A percentile compares a stretch with the other conserved stretches of the same genome.
phyloP scores from a whole-genome alignment of 2,329 filamentous ascomycete species.

The Chaetomiaceae sp. region DNA sequence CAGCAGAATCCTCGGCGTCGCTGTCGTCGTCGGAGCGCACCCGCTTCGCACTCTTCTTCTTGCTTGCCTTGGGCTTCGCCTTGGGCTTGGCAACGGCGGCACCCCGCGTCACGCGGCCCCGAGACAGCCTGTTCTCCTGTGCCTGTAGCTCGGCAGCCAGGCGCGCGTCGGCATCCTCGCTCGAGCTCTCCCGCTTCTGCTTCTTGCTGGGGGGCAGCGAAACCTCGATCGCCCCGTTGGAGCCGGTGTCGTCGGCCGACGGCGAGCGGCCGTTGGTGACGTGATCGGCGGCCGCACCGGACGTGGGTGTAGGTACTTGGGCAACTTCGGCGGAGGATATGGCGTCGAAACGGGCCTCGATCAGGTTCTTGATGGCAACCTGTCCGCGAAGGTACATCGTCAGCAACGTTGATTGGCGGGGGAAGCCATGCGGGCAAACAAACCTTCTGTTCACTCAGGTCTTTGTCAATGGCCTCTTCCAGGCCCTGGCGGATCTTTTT shows the following conservation, averaged over 20 bases:
- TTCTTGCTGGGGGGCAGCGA: conserved; percentile 55
- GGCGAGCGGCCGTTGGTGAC: conserved; percentile 30
- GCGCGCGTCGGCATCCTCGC: conserved; percentile 74
- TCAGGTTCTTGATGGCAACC: conserved; percentile 66
- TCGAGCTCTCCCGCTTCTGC: conserved; percentile 57
- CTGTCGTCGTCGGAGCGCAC: conserved; percentile 76
- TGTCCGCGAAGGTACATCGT: too few species aligned
- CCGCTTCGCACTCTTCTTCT: conserved; percentile 72
- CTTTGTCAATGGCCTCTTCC: conserved; percentile 50
- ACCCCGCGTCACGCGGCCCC: conserved; percentile 70
- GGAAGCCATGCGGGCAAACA: too few species aligned
- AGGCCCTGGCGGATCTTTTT: conserved; percentile 58
- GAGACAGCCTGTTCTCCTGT: conserved; percentile 71
- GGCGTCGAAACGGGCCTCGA: conserved; percentile 69
- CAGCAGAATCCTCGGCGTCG: conserved; percentile 61
- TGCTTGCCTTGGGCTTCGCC: conserved; percentile 60
- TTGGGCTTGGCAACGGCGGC: conserved; percentile 57
- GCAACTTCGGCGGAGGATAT: conserved; percentile 51
- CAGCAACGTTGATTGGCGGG: conserved; percentile 35
- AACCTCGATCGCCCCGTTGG: conserved; percentile 43
- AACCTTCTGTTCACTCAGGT: conserved; percentile 57
- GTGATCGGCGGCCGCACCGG: conserved; percentile 32
- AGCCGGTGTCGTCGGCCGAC: conserved; percentile 32
- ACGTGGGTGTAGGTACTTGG: conserved; percentile 38
- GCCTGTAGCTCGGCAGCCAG: conserved; percentile 86